Evolutionary conservation across 352 stramenopile genomes (phyloP).

Genomic region (Hyaloperonospora arabidopsidis): DNA sequence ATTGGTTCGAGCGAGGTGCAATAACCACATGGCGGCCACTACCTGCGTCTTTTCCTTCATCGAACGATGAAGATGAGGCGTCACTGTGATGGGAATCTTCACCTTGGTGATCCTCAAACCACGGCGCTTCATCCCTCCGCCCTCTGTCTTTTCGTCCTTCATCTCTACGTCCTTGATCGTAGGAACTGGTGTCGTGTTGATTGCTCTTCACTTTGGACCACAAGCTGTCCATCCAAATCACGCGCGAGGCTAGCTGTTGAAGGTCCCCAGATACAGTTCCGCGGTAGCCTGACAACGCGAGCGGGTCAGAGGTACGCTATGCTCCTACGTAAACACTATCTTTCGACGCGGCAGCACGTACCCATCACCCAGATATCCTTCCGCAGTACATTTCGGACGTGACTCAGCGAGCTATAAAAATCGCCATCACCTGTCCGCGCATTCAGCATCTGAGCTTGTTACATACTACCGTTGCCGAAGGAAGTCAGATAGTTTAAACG

Average conservation of each 20-base stretch:
- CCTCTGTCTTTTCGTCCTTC: slow-evolving; percentile 13
- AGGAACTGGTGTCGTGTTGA: slow-evolving; percentile 1
- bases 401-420: slow-evolving; percentile 81
- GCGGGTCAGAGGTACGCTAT: background rate
- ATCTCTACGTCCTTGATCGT: slow-evolving; percentile 12
- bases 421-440: slow-evolving; percentile 59
- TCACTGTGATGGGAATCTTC: slow-evolving; percentile 11
- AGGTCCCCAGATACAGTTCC: slow-evolving; percentile 67
- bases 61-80: slow-evolving; percentile 6
- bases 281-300: slow-evolving; percentile 43
- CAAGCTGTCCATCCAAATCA: slow-evolving; percentile 70
- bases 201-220: slow-evolving; percentile 40
- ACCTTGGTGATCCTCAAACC: slow-evolving; percentile 24
- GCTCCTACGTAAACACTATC: background rate
- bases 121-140: slow-evolving; percentile 10
- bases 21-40: slow-evolving; percentile 30
- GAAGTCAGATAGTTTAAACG: background rate
- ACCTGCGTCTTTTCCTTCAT: slow-evolving; percentile 15
- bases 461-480: background rate
- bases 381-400: slow-evolving; percentile 69
- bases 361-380: slow-evolving; percentile 84
- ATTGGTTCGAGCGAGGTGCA: slow-evolving; percentile 10
- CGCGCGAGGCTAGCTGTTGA: slow-evolving; percentile 63
- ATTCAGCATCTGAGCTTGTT: slow-evolving; percentile 2
- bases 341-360: slow-evolving; percentile 24